A percentile compares a stretch with the other conserved stretches of the same genome.
Evolutionary conservation across 768 basidiomycete species (phyloP).

Genomic region (Jaapia argillacea): DNA sequence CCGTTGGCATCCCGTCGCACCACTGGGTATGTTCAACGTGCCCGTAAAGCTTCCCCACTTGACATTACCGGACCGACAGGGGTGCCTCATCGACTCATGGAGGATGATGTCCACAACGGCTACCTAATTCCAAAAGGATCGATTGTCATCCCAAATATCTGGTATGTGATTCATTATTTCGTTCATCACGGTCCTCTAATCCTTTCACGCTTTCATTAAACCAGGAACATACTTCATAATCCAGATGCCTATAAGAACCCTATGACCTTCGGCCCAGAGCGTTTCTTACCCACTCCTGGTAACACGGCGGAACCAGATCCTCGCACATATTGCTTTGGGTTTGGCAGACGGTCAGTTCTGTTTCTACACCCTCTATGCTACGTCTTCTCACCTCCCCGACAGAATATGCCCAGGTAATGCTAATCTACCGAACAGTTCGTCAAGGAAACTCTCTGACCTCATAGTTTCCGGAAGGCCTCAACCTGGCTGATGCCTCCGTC

Average conservation of each 20-base stretch:
- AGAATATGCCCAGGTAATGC: too few species aligned
- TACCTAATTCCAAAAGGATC: not conserved
- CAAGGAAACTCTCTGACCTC: too few species aligned
- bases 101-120: not conserved
- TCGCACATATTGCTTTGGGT: not conserved
- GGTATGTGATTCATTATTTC: not conserved
- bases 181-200: not conserved
- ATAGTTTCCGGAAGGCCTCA: slow-evolving; percentile 30
- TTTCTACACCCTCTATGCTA: not conserved
- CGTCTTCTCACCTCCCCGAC: too few species aligned
- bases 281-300: not conserved
- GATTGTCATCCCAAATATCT: not conserved
- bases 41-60: not conserved
- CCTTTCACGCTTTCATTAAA: not conserved
- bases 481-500: slow-evolving; percentile 44
- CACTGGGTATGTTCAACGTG: slow-evolving; percentile 3
- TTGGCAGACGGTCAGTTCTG: slow-evolving; percentile 1
- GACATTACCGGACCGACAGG: not conserved
- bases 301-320: not conserved
- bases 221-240: not conserved
- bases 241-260: not conserved
- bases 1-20: slow-evolving; percentile 7
- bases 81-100: not conserved
- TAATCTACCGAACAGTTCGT: too few species aligned
- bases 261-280: not conserved